Evolutionary conservation across 2,329 filamentous ascomycete species (phyloP).

Genomic region (Penicillium sp.): DNA sequence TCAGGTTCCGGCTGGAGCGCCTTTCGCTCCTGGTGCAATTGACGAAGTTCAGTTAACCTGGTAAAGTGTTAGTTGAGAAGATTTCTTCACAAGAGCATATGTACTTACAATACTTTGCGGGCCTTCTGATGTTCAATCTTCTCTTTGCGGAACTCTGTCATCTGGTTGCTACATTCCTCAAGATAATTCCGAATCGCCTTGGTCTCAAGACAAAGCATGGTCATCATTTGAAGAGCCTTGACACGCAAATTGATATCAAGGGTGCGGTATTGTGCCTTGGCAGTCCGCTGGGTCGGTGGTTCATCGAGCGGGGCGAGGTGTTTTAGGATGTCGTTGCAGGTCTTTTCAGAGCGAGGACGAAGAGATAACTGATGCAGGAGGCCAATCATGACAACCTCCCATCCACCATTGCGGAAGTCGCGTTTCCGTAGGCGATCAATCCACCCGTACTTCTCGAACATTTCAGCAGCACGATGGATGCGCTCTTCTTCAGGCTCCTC

Average conservation of each 20-base stretch:
- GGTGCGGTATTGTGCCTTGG: conserved; percentile 67
- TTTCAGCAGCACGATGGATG: conserved; percentile 65
- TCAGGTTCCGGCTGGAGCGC: conserved; percentile 48
- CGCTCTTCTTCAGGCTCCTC: conserved; percentile 40
- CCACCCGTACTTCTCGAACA: conserved; percentile 76
- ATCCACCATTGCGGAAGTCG: conserved; percentile 84
- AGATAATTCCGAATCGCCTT: conserved; percentile 84
- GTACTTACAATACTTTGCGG: conserved; percentile 61
- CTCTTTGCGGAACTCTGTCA: conserved; percentile 92
- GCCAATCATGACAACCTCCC: conserved; percentile 87
- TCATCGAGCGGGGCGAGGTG: conserved; percentile 77
- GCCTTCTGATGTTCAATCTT: conserved; percentile 90
- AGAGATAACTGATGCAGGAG: conserved; percentile 82
- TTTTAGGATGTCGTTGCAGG: conserved; percentile 76
- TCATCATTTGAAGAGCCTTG: conserved; percentile 78
- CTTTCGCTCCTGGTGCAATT: conserved; percentile 49
- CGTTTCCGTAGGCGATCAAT: conserved; percentile 78
- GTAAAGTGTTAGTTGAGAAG: conserved; percentile 11
- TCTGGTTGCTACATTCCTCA: conserved; percentile 87
- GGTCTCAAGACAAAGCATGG: conserved; percentile 81
- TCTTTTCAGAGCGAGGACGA: conserved; percentile 66
- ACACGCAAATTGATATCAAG: conserved; percentile 84
- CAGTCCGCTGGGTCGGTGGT: conserved; percentile 74
- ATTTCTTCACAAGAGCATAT: not conserved
- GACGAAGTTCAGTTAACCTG: conserved; percentile 47